Base-by-base conservation (phyloP, 768 basidiomycete species). In the Dendrothele bispora region DNA sequence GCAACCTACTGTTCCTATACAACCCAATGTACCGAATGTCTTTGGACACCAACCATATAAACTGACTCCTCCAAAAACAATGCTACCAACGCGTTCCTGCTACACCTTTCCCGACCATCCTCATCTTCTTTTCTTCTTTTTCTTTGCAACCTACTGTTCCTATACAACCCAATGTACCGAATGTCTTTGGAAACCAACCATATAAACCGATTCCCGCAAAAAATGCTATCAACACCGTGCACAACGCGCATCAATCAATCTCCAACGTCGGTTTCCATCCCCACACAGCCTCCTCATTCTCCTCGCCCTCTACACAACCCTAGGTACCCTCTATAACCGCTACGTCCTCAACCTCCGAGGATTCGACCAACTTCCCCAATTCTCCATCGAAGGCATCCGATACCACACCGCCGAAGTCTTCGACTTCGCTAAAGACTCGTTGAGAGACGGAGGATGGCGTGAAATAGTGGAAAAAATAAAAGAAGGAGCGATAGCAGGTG, bases 281-380 rank as follows among this genome's bases (percentile, higher is more conserved):
- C 20, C 24, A 18, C 44, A 6, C 56, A 91, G 88, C 11, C 49
- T 73, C 10, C 68, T 83, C 34, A 68, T 82, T 27, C 58, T 87
- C 5, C 61, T 86, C 35, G 67, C 86, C 63, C 63, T 76, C 15
- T 91, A 89, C 69, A 70, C 89, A 38, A 69, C 85, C 53, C 69
- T 81, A 32, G 84, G 86, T 29, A 83, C 82, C 11, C 61, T 90
- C 10, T 92, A 93, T 69, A 91, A 90, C 61, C 83, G 84, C 50
- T 87, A 78, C 60, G 83, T 86, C 41, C 83, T 93, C 8, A 74
- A 78, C 48, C 79, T 83, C 22, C 77, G 79, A 15, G 90, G 91
- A 1, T 70, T 80, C 45, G 85, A 90, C 54, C 84, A 86, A 59
- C 71, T 92, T 28, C 90, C 90, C 11, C 79, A 78, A 49, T 81